Percentiles rank a stretch among this genome's conserved stretches.
Conservation (phyloP, 805 yeast species). For the Candida tallmaniae region DNA sequence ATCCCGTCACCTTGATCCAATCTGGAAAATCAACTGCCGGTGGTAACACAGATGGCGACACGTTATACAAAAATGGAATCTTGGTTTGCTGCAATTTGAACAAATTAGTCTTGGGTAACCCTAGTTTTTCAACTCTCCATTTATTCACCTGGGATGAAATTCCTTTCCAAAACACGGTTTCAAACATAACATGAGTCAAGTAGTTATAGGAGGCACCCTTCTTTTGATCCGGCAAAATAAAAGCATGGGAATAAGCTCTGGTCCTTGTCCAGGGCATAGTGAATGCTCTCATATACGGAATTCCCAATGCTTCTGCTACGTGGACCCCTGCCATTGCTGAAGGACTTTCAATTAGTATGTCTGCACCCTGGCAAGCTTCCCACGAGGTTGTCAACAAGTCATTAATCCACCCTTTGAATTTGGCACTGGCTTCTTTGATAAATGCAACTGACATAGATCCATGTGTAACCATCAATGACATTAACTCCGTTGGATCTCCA, state of each 20-base stretch:
- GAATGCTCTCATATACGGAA: slow-evolving; percentile 91
- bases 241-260: slow-evolving; percentile 94
- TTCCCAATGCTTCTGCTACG: slow-evolving; percentile 84
- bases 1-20: slow-evolving; percentile 95
- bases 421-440: slow-evolving; percentile 73
- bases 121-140: slow-evolving; percentile 74
- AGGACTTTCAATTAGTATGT: slow-evolving; percentile 89
- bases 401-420: slow-evolving; percentile 78
- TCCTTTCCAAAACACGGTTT: slow-evolving; percentile 90
- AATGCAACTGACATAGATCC: slow-evolving; percentile 83
- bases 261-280: slow-evolving; percentile 99
- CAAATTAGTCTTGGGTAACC: slow-evolving; percentile 64
- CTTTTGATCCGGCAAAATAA: slow-evolving; percentile 89
- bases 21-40: slow-evolving; percentile 92
- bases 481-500: slow-evolving; percentile 88
- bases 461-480: slow-evolving; percentile 89
- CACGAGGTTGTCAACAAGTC: slow-evolving; percentile 72
- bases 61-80: slow-evolving; percentile 84
- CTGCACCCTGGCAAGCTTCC: slow-evolving; percentile 82
- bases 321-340: slow-evolving; percentile 95
- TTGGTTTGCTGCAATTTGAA: slow-evolving; percentile 68
- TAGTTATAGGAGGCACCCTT: slow-evolving; percentile 91
- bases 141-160: slow-evolving; percentile 79
- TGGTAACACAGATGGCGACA: slow-evolving; percentile 84
- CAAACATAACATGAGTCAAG: slow-evolving; percentile 89